Evolutionary conservation across 495 filamentous ascomycete genomes (phyloP), one percentile per base, ranked within the genome.

Genomic region (Apodospora peruviana): DNA sequence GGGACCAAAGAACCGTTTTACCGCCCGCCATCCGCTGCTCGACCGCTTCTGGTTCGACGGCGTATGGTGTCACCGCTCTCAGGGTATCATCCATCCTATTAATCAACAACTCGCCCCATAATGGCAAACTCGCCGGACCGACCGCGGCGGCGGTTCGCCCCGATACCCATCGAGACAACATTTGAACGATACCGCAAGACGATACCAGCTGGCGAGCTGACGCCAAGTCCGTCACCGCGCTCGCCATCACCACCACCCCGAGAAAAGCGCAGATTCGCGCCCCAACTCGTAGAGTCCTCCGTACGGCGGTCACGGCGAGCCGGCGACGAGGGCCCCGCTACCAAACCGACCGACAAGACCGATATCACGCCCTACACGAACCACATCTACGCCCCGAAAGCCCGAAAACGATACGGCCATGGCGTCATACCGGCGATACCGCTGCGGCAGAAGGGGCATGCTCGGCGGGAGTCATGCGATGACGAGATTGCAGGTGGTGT

Each of bases 401-500:
- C 51, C 17, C 46, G 61, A 47, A 56, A 61, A 59, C 34, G 66
- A 56, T 32, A 60, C 47, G 51, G 29, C 40, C 60, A 58, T 47
- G 67, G 46, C 32, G 51, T 48, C 41, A 37, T 53, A 44, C 39
- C 66, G 47, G 55, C 35, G 18, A 41, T 25, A 14, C 49, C 42
- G 24, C 34, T 51, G 23, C 40, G 52, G 37, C 47, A 36, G 9
- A 62, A 50, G 50, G 60, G 53, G 2, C 63, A 64, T 24, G 54
- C 65, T 29, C 68, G 73, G 37, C 59, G 83, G 72, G 73, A 86
- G 71, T 69, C 75, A 42, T 82, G 81, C 43, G 83, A 91, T 64
- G 83, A 83, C 29, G 73, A 79, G 50, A 82, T 86, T 48, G 82
- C 83, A 38, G 83, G 82, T 11, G 90, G 89, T 55, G 65, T 95